Evolutionary conservation across 805 yeast genomes (phyloP), one percentile per base, ranked within the genome.

Genomic region (Tanozyma kutaoensis): DNA sequence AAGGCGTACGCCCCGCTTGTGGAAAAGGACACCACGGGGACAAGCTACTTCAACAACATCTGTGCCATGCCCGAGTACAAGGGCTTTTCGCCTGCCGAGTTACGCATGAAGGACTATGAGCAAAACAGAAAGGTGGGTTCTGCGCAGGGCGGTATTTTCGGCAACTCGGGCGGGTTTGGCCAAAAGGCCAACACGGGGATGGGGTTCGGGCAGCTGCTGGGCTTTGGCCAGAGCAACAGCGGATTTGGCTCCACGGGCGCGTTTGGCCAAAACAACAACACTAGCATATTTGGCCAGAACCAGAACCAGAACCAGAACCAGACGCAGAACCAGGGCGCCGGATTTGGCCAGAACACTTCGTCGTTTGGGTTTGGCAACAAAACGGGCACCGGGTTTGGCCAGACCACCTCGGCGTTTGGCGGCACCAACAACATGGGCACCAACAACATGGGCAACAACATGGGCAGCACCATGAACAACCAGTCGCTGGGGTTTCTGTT

Each of bases 51-150:
- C 53, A 82, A 88, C 50, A 72, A 72, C 39, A 77, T 91, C 34
- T 60, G 80, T 8, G 69, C 81, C 24, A 86, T 91, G 96, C 94
- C 93, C 4, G 94, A 84, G 50, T 91, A 88, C 47, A 67, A 66
- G 40, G 73, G 74, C 39, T 80, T 52, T 41, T 80, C 95, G 0
- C 69, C 75, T 43, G 96, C 85, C 50, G 98, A 91, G 48, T 67
- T 91, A 50, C 69, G 99, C 46, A 58, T 68, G 39, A 88, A 78
- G 49, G 99, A 91, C 54, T 91, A 91, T 48, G 71, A 72, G 40
- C 79, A 73, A 36, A 71, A 70, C 29, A 65, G 91, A 44, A 65
- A 71, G 33, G 71, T 37, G 35, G 86, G 81, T 11, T 70, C 58
- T n/a, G n/a, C n/a, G n/a, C n/a, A n/a, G n/a, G n/a, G n/a, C n/a